Base-by-base conservation (phyloP, 2,329 filamentous ascomycete species). In the Simplicillium aogashimaense region DNA sequence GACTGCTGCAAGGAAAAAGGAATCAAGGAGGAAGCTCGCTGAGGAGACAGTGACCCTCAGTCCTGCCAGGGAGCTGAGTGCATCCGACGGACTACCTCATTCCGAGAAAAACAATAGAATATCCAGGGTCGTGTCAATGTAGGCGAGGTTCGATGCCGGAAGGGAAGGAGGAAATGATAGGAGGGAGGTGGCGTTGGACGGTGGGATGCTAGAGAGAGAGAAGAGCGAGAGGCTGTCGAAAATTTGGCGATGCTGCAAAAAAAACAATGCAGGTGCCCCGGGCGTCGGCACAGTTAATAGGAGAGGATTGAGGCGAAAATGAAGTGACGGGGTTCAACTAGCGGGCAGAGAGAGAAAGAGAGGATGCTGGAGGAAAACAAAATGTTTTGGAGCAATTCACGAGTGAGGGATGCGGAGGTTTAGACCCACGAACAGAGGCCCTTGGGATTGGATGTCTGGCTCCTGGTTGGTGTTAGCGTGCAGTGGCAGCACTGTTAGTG, bases 41-140 rank as follows among this genome's bases (percentile, higher is more conserved):
- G 20, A n/a, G 35, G 20, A 51, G 53, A 35, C 16, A 30, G 37
- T 32, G 43, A 46, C 30, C 61, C 70, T 71, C 71, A 76, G 73
- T 76, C 73, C 73, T 63, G 66, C 67, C 61, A 72, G 64, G 73
- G 72, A 75, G 66, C 71, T 75, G 72, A 75, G 71, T 60, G 58
- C 63, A 65, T 63, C 60, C 62, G 64, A 60, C 57, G 56, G 60
- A 63, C 69, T 76, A 76, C 72, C 71, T 69, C 73, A 77, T 77
- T 70, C 69, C 72, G 70, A 53, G 28, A 31, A 35, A 25, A 5
- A 25, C 5, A 25, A 25, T 5, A 25, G 9, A 25, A 5, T 25
- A 25, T 25, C 20, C 20, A 25, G 20, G 20, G 20, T 9, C 20
- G 9, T 5, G 20, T 25, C 20, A 25, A 25, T 25, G 20, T 25